phyloP scores from a whole-genome alignment of 225 moss, liverwort and hornwort species.

The Marchantia paleacea region DNA sequence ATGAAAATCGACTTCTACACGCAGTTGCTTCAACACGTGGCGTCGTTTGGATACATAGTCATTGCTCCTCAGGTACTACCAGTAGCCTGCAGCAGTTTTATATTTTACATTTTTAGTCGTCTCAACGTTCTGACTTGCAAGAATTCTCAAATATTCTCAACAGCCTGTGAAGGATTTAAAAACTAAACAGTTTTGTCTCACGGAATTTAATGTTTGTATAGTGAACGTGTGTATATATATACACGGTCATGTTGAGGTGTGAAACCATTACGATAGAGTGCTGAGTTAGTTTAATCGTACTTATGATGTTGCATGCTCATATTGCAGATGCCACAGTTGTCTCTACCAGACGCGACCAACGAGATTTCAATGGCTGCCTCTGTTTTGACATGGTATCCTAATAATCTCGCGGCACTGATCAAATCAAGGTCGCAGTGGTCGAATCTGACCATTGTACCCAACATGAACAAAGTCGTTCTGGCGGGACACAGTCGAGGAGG shows the following conservation, averaged over 20 bases:
- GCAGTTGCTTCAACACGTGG: background rate
- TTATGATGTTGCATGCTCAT: background rate
- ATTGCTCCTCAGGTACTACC: constrained; percentile 15
- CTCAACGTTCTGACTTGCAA: too few relatives aligned
- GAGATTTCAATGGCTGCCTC: constrained; percentile 54
- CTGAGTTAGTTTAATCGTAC: background rate
- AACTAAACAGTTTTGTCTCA: too few relatives aligned
- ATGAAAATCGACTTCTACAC: constrained; percentile 10
- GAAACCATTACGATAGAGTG: too few relatives aligned
- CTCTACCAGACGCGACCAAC: constrained; percentile 44
- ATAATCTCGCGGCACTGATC: constrained; percentile 28
- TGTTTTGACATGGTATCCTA: constrained; percentile 55
- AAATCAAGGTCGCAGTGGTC: background rate
- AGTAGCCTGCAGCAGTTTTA: too few relatives aligned
- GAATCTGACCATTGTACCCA: constrained; percentile 28
- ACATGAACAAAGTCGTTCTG: constrained; percentile 45
- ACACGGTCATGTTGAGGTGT: too few relatives aligned
- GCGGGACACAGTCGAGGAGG: constrained; percentile 73
- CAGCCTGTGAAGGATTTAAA: too few relatives aligned
- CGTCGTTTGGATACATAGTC: constrained; percentile 14
- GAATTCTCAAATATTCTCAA: too few relatives aligned
- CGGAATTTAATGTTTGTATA: too few relatives aligned
- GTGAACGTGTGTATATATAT: too few relatives aligned
- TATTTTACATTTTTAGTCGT: too few relatives aligned
- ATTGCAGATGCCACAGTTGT: constrained; percentile 58